These are phyloP conservation scores for Leptosphaerulina australis DNA, from an alignment of 2,329 filamentous ascomycete genomes.

Conservation along the genomic window DNA sequence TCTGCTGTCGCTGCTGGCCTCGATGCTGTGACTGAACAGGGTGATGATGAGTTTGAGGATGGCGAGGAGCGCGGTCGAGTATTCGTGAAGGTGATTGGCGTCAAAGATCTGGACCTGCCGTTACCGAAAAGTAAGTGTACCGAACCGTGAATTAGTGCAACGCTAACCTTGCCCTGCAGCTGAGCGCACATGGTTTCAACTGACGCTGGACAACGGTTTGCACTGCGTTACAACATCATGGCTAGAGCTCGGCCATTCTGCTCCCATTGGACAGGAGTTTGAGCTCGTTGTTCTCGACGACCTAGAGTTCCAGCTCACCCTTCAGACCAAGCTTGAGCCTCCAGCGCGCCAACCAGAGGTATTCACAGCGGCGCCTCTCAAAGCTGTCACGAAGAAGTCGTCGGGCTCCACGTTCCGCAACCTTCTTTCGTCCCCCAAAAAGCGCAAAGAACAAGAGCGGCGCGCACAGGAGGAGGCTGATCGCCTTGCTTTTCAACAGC, in stretches of 20 bases:
- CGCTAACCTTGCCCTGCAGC: conserved; percentile 56
- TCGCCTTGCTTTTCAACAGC: conserved; percentile 60
- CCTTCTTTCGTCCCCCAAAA: conserved; percentile 85
- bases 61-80: conserved; percentile 85
- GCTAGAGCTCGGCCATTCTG: conserved; percentile 88
- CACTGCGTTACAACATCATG: conserved; percentile 97
- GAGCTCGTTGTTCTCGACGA: conserved; percentile 97
- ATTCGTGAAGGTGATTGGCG: conserved; percentile 98
- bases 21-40: conserved; percentile 72
- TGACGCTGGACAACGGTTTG: conserved; percentile 96
- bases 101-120: conserved; percentile 92
- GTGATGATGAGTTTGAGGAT: conserved; percentile 70
- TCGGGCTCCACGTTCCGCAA: conserved; percentile 79
- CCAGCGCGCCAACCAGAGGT: conserved; percentile 55
- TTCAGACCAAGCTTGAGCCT: conserved; percentile 92
- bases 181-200: conserved; percentile 90
- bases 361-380: conserved; percentile 61
- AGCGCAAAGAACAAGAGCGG: conserved; percentile 91
- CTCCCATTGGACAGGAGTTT: conserved; percentile 96
- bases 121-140: conserved; percentile 79
- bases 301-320: conserved; percentile 96
- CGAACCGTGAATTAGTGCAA: not conserved
- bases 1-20: conserved; percentile 72
- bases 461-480: conserved; percentile 84
- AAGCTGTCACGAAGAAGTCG: conserved; percentile 72